A percentile compares a stretch with the other conserved stretches of the same genome.
phyloP scores from a whole-genome alignment of 1,139 yeast genomes.

The Diutina catenulata region DNA sequence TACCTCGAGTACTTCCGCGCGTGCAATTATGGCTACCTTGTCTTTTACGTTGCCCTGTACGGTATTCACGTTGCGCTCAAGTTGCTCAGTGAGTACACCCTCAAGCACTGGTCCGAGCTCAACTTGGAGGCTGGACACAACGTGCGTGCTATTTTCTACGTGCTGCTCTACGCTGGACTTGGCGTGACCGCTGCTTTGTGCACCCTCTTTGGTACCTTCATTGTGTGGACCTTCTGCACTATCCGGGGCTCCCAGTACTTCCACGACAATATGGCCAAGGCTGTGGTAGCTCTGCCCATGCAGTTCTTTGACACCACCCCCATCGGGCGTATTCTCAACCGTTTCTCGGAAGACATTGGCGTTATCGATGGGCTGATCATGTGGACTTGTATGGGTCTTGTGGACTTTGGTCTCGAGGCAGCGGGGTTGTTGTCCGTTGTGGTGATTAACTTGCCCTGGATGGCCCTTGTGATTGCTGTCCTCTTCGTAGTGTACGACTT shows the following conservation, averaged over 20 bases:
- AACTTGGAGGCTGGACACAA: conserved; percentile 18
- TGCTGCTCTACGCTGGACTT: conserved; percentile 16
- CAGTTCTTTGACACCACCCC: conserved; percentile 34
- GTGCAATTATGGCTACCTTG: conserved; percentile 19
- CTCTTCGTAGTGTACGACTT: conserved; percentile 18
- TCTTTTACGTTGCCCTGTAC: conserved; percentile 16
- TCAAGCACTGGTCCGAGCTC: conserved; percentile 27
- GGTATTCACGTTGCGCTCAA: conserved; percentile 14
- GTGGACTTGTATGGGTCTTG: conserved; percentile 20
- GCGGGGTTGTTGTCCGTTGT: conserved; percentile 18
- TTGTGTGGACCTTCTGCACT: conserved; percentile 22
- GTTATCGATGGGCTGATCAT: conserved; percentile 22
- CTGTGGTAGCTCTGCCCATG: conserved; percentile 31
- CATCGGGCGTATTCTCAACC: conserved; percentile 27
- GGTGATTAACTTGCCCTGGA: conserved; percentile 21
- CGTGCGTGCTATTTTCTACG: conserved; percentile 15
- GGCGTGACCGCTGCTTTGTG: conserved; percentile 19
- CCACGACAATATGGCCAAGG: conserved; percentile 26
- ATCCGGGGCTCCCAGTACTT: conserved; percentile 22
- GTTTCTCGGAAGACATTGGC: conserved; percentile 28
- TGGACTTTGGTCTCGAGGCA: conserved; percentile 14
- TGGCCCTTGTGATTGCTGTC: conserved; percentile 17
- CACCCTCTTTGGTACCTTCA: conserved; percentile 17
- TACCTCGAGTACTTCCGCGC: conserved; percentile 25
- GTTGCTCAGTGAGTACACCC: conserved; percentile 21